Conservation (phyloP, 306 rosid species). For the Prunus kanzakura region DNA sequence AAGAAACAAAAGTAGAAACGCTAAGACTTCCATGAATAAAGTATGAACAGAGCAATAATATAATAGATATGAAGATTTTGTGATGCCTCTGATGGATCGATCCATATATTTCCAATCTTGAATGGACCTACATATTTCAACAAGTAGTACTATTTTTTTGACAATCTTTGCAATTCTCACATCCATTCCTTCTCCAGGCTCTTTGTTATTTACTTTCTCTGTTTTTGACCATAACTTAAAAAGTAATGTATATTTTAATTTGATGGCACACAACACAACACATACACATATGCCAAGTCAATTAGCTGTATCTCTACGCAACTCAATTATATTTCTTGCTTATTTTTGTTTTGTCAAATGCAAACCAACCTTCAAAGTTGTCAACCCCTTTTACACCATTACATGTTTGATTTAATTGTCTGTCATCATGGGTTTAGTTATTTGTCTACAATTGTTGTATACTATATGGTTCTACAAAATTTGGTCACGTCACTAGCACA, state of each 20-base stretch:
- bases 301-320: conserved; percentile 9
- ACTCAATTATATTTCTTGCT: background rate
- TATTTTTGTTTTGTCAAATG: too few relatives aligned
- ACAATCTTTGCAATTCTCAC: background rate
- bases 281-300: background rate
- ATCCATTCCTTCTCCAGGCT: background rate
- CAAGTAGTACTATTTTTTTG: background rate
- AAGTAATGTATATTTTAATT: background rate
- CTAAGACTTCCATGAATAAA: too few relatives aligned
- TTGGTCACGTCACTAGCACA: too few relatives aligned
- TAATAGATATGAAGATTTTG: too few relatives aligned
- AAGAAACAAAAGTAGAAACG: too few relatives aligned
- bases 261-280: conserved; percentile 13
- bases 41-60: background rate
- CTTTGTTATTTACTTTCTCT: background rate
- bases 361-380: too few relatives aligned
- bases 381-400: too few relatives aligned
- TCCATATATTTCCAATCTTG: background rate
- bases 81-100: too few relatives aligned
- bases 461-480: too few relatives aligned
- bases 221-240: background rate
- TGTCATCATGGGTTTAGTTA: too few relatives aligned
- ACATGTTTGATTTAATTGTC: too few relatives aligned
- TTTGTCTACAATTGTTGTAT: too few relatives aligned
- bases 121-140: background rate